A percentile compares a stretch with the other conserved stretches of the same genome.
Conservation (phyloP, 306 rosid genomes). For the cucumber (Cucumis sativus) region Cucumber_9930_V3 NC_026660.2:8206001-8206500, state of each 20-base stretch:
- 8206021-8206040: constrained; percentile 25
- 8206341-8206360: constrained; percentile 33
- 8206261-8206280: constrained; percentile 15
- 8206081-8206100: constrained; percentile 29
- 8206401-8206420: constrained; percentile 25
- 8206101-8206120: constrained; percentile 37
- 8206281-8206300: constrained; percentile 28
- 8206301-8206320: constrained; percentile 27
- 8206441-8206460: constrained; percentile 23
- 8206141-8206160: constrained; percentile 13
- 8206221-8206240: constrained; percentile 31
- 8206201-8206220: constrained; percentile 26
- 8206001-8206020: constrained; percentile 13
- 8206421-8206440: constrained; percentile 30
- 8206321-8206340: constrained; percentile 38
- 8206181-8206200: constrained; percentile 22
- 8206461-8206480: constrained; percentile 21
- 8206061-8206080: constrained; percentile 20
- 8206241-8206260: constrained; percentile 21
- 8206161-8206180: constrained; percentile 20
- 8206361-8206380: constrained; percentile 19
- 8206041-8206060: constrained; percentile 19
- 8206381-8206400: constrained; percentile 19
- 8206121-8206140: constrained; percentile 29
- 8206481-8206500: constrained; percentile 19